phyloP scores from a whole-genome alignment of 1,284 basidiomycete genomes.

The Ceratobasidium papillatum region DNA sequence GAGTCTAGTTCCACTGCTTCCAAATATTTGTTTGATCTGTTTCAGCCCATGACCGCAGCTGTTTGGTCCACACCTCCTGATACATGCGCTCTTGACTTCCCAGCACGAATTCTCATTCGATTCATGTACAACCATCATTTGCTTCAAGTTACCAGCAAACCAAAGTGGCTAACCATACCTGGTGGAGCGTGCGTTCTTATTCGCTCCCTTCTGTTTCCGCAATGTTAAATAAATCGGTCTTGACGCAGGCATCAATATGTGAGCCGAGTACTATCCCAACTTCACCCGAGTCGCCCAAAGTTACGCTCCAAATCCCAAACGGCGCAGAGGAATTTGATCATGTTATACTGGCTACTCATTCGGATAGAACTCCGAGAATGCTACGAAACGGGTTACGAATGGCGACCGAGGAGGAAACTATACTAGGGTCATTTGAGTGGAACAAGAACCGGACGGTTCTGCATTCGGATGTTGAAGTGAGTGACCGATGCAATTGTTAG shows the following conservation, averaged over 20 bases:
- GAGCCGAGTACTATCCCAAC: constrained; percentile 64
- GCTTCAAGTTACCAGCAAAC: constrained; percentile 77
- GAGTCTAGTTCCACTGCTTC: constrained; percentile 48
- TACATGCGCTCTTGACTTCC: constrained; percentile 75
- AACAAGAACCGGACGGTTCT: constrained; percentile 74
- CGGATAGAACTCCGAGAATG: constrained; percentile 70
- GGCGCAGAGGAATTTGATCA: constrained; percentile 69
- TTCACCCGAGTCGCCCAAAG: constrained; percentile 46
- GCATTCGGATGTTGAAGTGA: constrained; percentile 69
- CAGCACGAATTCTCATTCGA: constrained; percentile 74
- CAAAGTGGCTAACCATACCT: constrained; percentile 78
- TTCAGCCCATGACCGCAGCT: constrained; percentile 79
- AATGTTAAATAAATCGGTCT: not conserved
- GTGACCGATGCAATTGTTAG: constrained; percentile 31
- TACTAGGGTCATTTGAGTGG: constrained; percentile 71
- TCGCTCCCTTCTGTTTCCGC: constrained; percentile 3
- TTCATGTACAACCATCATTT: constrained; percentile 86
- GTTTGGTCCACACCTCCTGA: constrained; percentile 85
- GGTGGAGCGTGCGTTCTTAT: constrained; percentile 67
- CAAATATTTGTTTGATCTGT: constrained; percentile 19
- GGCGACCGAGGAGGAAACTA: constrained; percentile 65
- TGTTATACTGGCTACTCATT: constrained; percentile 81
- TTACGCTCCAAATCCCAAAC: constrained; percentile 58
- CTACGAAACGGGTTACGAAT: constrained; percentile 63
- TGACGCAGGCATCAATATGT: constrained; percentile 68